phyloP scores from a whole-genome alignment of 2,329 filamentous ascomycete species.

The Apiospora pterosperma region DNA sequence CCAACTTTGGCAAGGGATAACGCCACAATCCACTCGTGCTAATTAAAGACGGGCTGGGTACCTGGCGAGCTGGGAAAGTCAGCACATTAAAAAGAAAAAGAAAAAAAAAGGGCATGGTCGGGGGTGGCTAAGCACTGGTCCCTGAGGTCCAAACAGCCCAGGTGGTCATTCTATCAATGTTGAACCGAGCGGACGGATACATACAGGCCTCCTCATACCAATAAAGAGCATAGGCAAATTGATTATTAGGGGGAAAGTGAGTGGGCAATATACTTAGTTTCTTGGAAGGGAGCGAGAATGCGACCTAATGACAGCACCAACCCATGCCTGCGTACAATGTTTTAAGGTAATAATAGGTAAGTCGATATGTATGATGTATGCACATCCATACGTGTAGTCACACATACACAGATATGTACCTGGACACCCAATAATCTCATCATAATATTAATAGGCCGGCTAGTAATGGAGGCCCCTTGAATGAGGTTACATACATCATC shows the following conservation, averaged over 20 bases:
- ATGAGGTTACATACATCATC: neutral
- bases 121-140: neutral
- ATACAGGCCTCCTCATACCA: neutral
- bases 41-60: constrained; percentile 3
- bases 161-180: neutral
- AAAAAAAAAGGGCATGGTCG: neutral
- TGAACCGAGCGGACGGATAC: neutral
- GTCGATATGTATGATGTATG: neutral
- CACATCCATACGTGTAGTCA: neutral
- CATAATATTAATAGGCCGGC: neutral
- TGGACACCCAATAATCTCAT: neutral
- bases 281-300: constrained; percentile 1
- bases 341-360: neutral
- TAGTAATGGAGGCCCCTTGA: neutral
- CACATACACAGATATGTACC: neutral
- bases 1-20: neutral
- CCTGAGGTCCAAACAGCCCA: neutral
- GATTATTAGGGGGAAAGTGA: neutral
- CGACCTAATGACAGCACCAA: neutral
- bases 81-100: neutral
- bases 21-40: constrained; percentile 1
- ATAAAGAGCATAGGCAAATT: neutral
- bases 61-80: neutral
- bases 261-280: neutral
- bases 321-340: neutral